Base-by-base conservation (phyloP, 805 yeast genomes). In the Schwanniomyces sp. region DNA sequence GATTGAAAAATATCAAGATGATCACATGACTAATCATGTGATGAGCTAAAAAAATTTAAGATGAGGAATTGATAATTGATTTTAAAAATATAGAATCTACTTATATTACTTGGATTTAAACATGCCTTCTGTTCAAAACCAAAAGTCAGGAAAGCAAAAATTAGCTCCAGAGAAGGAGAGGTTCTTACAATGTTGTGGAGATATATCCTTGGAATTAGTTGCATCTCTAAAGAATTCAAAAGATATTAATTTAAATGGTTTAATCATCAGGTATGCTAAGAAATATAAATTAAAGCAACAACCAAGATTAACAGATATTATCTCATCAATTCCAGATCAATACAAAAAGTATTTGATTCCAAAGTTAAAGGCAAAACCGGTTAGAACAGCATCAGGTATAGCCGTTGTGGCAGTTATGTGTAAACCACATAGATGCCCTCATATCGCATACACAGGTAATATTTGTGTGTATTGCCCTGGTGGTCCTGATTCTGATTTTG, bases 351-450 rank as follows among this genome's bases (percentile, higher is more conserved):
- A 91, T 61, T 70, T 94, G 46, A 75, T 94, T 34, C 99, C 98
- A 2, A 91, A 91, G 69, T 76, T 94, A 40, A 89, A 94, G 69
- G 99, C 99, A n/a, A 94, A 94, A 67, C 99, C 99, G 0, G 98
- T 94, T 40, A 80, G 99, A 68, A 94, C 99, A 0, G 99, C 99
- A 0, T 88, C 96, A 9, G 99, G 99, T 58, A 96, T 94, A 49
- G 99, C 99, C 8, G 99, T 94, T 17, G 98, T 94, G 40, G 99
- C 99, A 0, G 98, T 94, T 28, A 94, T 94, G 98, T 91, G 97
- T 74, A 94, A 94, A 67, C 99, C 99, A 2, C 99, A 94, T 67
- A 80, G 99, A 72, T 94, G 99, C 69, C 99, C 99, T 25, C 99
- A 94, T 68, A 94, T 94, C 59, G 98, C 99, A 17, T 94, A 94